Evolutionary conservation across 495 filamentous ascomycete genomes (phyloP).

Genomic region (Aspergillus panamensis): DNA sequence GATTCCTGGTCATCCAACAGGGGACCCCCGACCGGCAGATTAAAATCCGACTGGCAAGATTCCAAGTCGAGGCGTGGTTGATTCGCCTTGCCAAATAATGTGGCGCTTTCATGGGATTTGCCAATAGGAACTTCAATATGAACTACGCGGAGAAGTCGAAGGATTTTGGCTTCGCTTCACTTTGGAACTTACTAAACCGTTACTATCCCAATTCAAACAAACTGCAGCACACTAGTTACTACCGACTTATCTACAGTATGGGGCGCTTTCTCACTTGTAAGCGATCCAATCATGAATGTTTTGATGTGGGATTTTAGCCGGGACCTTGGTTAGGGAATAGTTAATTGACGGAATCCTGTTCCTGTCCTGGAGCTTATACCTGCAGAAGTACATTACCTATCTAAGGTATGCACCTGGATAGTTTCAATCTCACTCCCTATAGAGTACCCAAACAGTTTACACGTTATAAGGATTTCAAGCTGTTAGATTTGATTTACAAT

Average conservation of each 20-base stretch:
- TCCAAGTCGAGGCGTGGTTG: not conserved
- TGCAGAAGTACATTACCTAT: too few relatives aligned
- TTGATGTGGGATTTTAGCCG: not conserved
- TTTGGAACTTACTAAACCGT: conserved; percentile 1
- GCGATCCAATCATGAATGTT: not conserved
- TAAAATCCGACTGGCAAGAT: not conserved
- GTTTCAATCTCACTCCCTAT: too few relatives aligned
- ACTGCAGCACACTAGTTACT: not conserved
- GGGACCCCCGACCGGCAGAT: not conserved
- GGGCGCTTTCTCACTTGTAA: not conserved
- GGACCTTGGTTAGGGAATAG: too few relatives aligned
- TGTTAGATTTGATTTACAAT: too few relatives aligned
- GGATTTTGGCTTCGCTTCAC: conserved; percentile 15
- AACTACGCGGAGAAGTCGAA: conserved; percentile 9
- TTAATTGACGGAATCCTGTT: too few relatives aligned
- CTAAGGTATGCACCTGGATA: too few relatives aligned
- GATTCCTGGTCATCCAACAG: not conserved
- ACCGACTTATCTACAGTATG: not conserved
- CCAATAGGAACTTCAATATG: not conserved
- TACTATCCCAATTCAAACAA: not conserved
- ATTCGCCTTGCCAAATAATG: not conserved
- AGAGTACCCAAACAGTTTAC: too few relatives aligned
- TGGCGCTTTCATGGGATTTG: not conserved
- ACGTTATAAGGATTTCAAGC: too few relatives aligned
- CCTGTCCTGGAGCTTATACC: too few relatives aligned